Base-by-base conservation (phyloP, 805 yeast species). In the Cyberlindnera japonica region DNA sequence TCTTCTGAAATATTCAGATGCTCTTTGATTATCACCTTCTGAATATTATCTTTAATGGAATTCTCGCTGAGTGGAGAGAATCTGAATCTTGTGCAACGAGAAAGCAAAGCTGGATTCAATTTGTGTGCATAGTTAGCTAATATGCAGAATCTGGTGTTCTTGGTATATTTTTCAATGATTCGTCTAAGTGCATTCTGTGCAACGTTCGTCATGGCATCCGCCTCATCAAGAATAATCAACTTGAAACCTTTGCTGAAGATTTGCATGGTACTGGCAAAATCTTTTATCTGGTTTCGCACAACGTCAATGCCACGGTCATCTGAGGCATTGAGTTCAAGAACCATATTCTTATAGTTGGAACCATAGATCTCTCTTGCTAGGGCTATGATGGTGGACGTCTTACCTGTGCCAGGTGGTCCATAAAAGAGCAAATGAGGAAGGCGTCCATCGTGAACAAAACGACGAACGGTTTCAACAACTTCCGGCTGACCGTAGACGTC, bases 261-360 rank as follows among this genome's bases (percentile, higher is more conserved):
- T 61, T 93, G 99, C 72, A 88, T 80, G 1, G 99, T 93, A 22
- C 91, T 79, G 10, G 99, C 99, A 67, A 93, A 93, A 53, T 83
- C 89, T 71, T 93, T 93, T 68, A 93, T 89, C 64, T 89, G 96
- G 55, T 93, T 93, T 49, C 99, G 76, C n/a, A 93, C 98, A 33
- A 93, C 97, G 53, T 88, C 95, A 51, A 93, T 93, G 50, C 99
- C 99, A 65, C 99, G 77, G 62, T 93, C 99, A 62, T 93, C 99
- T 4, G 95, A 83, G 4, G 99, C 99, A 64, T 93, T 93, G 61
- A 93, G 72, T 59, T 93, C 99, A 40, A 93, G 67, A 2, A 93
- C 97, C 90, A 90, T 89, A 57, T 88, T 85, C 53, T 74, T 77
- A 59, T 85, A 86, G 46, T 75, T 71, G 48, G 79, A 76, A 3